A percentile compares a stretch with the other conserved stretches of the same genome.
Conservation (phyloP, 2,329 filamentous ascomycete species). For the Diplodia mutila region DNA sequence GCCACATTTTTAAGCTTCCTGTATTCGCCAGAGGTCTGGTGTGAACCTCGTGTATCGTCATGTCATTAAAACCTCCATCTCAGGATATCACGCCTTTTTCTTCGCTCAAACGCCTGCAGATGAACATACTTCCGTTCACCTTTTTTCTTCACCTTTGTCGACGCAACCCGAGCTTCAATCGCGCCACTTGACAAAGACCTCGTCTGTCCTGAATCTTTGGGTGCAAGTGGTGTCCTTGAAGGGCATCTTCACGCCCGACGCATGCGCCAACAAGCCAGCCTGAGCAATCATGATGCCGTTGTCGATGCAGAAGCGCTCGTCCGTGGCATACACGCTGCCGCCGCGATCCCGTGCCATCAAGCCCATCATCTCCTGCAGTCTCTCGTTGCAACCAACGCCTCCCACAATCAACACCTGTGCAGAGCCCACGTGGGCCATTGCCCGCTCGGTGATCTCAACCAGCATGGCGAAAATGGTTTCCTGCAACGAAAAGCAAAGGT, state of each 20-base stretch:
- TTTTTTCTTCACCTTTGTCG: neutral
- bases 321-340: slow-evolving; percentile 89
- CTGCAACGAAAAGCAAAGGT: slow-evolving; percentile 92
- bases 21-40: neutral
- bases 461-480: slow-evolving; percentile 97
- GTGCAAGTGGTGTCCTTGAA: slow-evolving; percentile 77
- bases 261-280: slow-evolving; percentile 83
- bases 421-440: slow-evolving; percentile 96
- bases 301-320: slow-evolving; percentile 97
- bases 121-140: neutral
- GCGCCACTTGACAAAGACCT: slow-evolving; percentile 55
- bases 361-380: slow-evolving; percentile 98
- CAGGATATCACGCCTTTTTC: neutral
- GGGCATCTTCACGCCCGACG: slow-evolving; percentile 76
- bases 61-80: neutral
- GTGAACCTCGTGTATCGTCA: neutral
- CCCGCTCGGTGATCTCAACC: slow-evolving; percentile 96
- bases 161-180: slow-evolving; percentile 37
- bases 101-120: neutral
- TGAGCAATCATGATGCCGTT: slow-evolving; percentile 99
- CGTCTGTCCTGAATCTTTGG: slow-evolving; percentile 56
- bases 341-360: slow-evolving; percentile 87
- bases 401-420: slow-evolving; percentile 92
- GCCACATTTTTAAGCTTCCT: no score
- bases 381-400: slow-evolving; percentile 92